Evolutionary conservation across 108 stramenopile species (phyloP).

Genomic region (Pseudonitzschia multistriata): DNA sequence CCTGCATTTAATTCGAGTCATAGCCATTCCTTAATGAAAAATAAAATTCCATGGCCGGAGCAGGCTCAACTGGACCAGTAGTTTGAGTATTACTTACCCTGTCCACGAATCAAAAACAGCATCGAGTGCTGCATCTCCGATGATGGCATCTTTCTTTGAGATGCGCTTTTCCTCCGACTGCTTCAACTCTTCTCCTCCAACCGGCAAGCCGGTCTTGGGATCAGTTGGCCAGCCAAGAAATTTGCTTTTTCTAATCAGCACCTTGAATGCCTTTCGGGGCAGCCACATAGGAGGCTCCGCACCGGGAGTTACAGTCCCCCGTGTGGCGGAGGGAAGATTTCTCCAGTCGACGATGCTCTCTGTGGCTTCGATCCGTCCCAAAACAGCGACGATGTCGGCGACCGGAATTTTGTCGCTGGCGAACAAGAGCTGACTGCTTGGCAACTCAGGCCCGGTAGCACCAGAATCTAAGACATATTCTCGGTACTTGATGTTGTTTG

Average conservation of each 20-base stretch:
- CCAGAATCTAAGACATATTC: constrained; percentile 31
- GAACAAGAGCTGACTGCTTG: constrained; percentile 23
- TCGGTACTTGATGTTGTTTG: constrained; percentile 7
- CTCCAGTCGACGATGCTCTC: constrained; percentile 33
- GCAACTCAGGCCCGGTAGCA: constrained; percentile 31
- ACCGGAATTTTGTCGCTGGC: constrained; percentile 27
- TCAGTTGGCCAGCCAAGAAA: constrained; percentile 40
- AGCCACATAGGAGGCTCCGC: constrained; percentile 34
- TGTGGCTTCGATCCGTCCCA: constrained; percentile 31
- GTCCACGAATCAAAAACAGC: constrained; percentile 53
- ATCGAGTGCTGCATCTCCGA: constrained; percentile 44
- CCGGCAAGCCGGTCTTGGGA: constrained; percentile 30
- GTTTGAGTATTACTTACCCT: constrained; percentile 18
- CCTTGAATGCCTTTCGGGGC: constrained; percentile 42
- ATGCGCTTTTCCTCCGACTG: constrained; percentile 17
- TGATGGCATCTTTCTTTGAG: constrained; percentile 21
- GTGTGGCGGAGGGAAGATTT: constrained; percentile 33
- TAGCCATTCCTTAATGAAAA: too few species aligned
- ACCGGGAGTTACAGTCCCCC: constrained; percentile 3
- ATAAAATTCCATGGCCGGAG: too few species aligned
- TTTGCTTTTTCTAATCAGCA: constrained; percentile 32
- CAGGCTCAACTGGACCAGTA: too few species aligned
- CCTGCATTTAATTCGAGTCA: too few species aligned
- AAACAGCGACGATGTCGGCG: constrained; percentile 34
- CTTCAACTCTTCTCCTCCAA: constrained; percentile 38